Evolutionary conservation across 305 asterid species (phyloP).

Genomic region (Fraxinus floribunda): DNA sequence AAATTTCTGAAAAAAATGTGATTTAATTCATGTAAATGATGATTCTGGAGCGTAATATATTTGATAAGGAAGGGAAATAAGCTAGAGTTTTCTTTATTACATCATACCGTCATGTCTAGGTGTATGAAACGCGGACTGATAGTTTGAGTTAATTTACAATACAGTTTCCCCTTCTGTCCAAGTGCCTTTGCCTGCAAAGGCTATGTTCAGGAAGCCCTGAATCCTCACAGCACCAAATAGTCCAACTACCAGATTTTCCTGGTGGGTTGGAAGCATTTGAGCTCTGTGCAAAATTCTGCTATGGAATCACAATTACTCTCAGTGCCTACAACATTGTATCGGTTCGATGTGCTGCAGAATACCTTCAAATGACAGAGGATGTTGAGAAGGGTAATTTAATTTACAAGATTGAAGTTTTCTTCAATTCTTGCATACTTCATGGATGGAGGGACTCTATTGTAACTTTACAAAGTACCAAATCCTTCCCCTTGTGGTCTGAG

Average conservation of each 20-base stretch:
- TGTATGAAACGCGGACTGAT: background rate
- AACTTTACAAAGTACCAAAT: conserved; percentile 64
- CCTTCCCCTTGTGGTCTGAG: conserved; percentile 57
- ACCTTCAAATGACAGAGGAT: conserved; percentile 81
- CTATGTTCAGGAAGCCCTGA: conserved; percentile 57
- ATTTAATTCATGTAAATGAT: background rate
- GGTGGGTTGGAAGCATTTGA: conserved; percentile 86
- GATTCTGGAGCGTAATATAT: background rate
- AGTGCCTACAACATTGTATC: conserved; percentile 76
- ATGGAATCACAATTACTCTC: conserved; percentile 74
- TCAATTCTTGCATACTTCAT: conserved; percentile 70
- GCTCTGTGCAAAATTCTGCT: conserved; percentile 84
- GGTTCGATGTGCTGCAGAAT: conserved; percentile 72
- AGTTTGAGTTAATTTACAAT: background rate
- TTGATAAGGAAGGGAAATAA: background rate
- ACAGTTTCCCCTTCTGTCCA: conserved; percentile 91
- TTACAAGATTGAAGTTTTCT: conserved; percentile 69
- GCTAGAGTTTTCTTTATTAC: background rate
- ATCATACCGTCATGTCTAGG: background rate
- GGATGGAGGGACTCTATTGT: conserved; percentile 79
- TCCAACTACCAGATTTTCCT: conserved; percentile 74
- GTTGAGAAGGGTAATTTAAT: conserved; percentile 78
- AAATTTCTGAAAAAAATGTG: background rate
- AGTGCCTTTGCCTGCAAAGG: conserved; percentile 59
- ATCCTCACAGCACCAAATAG: conserved; percentile 43